These are phyloP conservation scores for Entomophthora muscae DNA, from an alignment of 371 early-diverging fungal species.

Conservation along the genomic window DNA sequence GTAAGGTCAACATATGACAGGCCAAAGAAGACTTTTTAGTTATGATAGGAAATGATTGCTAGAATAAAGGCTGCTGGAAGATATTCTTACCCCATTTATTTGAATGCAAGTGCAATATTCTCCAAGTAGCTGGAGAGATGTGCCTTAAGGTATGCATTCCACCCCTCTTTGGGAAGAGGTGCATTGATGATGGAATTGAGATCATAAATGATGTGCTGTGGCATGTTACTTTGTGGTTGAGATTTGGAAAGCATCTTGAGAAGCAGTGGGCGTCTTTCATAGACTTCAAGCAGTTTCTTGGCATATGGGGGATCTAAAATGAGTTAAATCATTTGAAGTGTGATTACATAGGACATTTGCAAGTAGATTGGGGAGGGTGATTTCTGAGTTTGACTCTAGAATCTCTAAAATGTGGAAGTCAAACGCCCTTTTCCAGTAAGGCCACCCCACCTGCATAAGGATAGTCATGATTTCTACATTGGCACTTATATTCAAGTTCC, in stretches of 20 bases:
- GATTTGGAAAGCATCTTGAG: background rate
- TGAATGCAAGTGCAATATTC: background rate
- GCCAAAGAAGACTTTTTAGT: too few relatives aligned
- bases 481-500: background rate
- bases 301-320: background rate
- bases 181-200: background rate
- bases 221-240: background rate
- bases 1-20: too few relatives aligned
- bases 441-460: constrained; percentile 1
- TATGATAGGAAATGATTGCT: too few relatives aligned
- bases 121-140: background rate
- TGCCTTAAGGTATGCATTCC: background rate
- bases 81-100: background rate
- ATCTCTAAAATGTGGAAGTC: background rate
- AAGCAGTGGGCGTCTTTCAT: background rate
- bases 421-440: background rate
- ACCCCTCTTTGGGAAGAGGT: background rate
- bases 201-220: background rate
- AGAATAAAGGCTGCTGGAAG: too few relatives aligned
- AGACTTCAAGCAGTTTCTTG: background rate
- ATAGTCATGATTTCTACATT: background rate
- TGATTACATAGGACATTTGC: background rate
- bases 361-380: background rate
- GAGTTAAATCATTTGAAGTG: background rate
- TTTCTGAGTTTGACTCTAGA: background rate